Base-by-base conservation (phyloP, 495 filamentous ascomycete genomes). In the Sabuloglossum arenarium region DNA sequence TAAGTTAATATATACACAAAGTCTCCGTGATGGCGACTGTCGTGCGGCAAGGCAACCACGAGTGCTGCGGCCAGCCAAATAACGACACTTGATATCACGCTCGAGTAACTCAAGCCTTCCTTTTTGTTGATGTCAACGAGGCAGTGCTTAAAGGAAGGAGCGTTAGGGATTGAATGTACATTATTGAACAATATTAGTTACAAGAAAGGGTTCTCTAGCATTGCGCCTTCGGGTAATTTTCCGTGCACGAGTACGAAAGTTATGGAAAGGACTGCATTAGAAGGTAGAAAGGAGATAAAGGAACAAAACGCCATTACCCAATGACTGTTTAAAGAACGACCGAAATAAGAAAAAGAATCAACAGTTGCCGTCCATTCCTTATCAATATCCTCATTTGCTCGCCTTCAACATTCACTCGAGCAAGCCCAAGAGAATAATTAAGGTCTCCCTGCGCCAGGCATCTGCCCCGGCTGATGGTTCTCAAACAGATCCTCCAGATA, bases 401-500 rank as follows among this genome's bases (percentile, higher is more conserved):
- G 16, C 34, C 16, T 37, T 14, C 34, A 37, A 14, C 34, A 37
- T 14, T 6, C 11, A 37, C 34, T 10, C 34, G 12, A 2, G 11
- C 34, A 37, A 37, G 34, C 11, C 34, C 11, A 14, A 2, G 9
- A 14, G 34, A 37, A 37, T 14, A 6, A 37, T 37, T 47, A 27
- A 47, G 1, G 23, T 47, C 45, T 47, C 45, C 21, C 45, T 27
- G 3, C 21, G 12, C 45, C 45, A 54, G 28, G 30, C 21, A 45
- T 45, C 54, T 37, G 54, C 21, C 46, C 37, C 21, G 42, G 24
- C 11, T 29, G 57, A 64, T 82, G 80, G 58, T 71, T 79, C 63
- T 89, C 88, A 64, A 98, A 85, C 57, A 98, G 62, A 71, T 97
- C 91, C 57, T 98, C 90, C 43, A 98, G 68, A 64, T 89, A 95